A percentile compares a stretch with the other conserved stretches of the same genome.
Conservation (phyloP, 495 filamentous ascomycete genomes). For the Podospora bellae-mahoneyi region DNA sequence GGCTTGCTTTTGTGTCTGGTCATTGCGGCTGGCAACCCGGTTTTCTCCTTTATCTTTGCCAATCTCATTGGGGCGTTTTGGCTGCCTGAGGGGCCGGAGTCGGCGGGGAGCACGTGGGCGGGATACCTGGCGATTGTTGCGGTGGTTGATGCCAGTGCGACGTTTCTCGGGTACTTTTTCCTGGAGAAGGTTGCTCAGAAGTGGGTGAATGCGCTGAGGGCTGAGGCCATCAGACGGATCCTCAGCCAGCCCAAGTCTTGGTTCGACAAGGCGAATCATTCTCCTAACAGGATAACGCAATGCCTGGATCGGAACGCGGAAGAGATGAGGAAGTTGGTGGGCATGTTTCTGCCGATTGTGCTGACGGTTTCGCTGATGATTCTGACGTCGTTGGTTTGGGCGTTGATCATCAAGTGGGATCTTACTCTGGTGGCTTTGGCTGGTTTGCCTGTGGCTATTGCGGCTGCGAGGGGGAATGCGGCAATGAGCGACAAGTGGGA, state of each 20-base stretch:
- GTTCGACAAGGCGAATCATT: constrained; percentile 73
- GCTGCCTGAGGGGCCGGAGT: constrained; percentile 39
- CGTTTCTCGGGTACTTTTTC: constrained; percentile 64
- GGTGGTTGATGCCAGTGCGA: constrained; percentile 58
- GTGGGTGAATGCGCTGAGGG: constrained; percentile 74
- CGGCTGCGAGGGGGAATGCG: constrained; percentile 59
- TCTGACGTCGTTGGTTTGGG: constrained; percentile 66
- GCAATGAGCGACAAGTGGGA: constrained; percentile 69
- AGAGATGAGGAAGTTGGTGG: constrained; percentile 78
- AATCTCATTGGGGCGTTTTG: constrained; percentile 71
- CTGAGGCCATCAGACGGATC: constrained; percentile 64
- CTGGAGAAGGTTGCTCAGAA: constrained; percentile 69
- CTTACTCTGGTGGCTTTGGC: constrained; percentile 74
- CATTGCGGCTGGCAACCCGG: constrained; percentile 67
- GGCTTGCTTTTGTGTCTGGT: constrained; percentile 60
- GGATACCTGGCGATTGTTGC: constrained; percentile 66
- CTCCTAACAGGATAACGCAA: constrained; percentile 57
- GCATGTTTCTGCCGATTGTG: constrained; percentile 68
- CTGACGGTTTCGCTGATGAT: constrained; percentile 65
- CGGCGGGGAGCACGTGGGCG: constrained; percentile 62
- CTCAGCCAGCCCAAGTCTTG: constrained; percentile 78
- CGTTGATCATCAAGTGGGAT: constrained; percentile 71
- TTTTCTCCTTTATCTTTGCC: constrained; percentile 76
- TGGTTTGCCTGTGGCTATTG: constrained; percentile 65
- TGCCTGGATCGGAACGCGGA: constrained; percentile 81